Percentiles rank a stretch among this genome's conserved stretches.
Evolutionary conservation across 352 stramenopile species (phyloP).

Genomic region (Globisporangium cylindrosporum): DNA sequence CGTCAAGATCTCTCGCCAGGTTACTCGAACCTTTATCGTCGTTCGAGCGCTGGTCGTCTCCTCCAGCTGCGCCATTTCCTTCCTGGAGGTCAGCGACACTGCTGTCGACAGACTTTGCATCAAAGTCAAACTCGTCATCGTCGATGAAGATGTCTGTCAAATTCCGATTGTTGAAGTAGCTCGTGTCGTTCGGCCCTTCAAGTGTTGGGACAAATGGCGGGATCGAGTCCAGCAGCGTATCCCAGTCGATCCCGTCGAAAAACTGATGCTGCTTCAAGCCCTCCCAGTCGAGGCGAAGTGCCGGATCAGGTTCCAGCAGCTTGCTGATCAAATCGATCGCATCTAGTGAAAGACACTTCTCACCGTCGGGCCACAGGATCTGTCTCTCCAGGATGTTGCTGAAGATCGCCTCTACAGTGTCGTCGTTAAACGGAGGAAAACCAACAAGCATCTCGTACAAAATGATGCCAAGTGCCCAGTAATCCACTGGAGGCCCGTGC

Average conservation of each 20-base stretch:
- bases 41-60: slow-evolving; percentile 5
- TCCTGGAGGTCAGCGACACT: slow-evolving; percentile 8
- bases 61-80: neutral
- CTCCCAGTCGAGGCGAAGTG: slow-evolving; percentile 66
- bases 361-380: slow-evolving; percentile 86
- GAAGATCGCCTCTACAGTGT: slow-evolving; percentile 87
- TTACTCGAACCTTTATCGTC: slow-evolving; percentile 1
- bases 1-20: neutral
- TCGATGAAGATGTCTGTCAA: slow-evolving; percentile 86
- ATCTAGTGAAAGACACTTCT: slow-evolving; percentile 80
- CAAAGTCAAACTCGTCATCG: slow-evolving; percentile 69
- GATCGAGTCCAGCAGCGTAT: slow-evolving; percentile 72
- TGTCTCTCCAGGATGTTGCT: slow-evolving; percentile 80
- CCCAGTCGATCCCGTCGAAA: slow-evolving; percentile 78
- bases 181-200: slow-evolving; percentile 84
- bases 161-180: slow-evolving; percentile 90
- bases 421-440: slow-evolving; percentile 88
- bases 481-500: slow-evolving; percentile 82
- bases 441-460: slow-evolving; percentile 88
- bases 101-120: slow-evolving; percentile 37
- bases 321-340: slow-evolving; percentile 83
- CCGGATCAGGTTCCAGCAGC: slow-evolving; percentile 66
- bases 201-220: slow-evolving; percentile 86
- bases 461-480: slow-evolving; percentile 90
- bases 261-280: slow-evolving; percentile 64